These are phyloP conservation scores for Aspergillus pseudoterreus DNA, from an alignment of 2,329 filamentous ascomycete genomes.

Conservation along the genomic window DNA sequence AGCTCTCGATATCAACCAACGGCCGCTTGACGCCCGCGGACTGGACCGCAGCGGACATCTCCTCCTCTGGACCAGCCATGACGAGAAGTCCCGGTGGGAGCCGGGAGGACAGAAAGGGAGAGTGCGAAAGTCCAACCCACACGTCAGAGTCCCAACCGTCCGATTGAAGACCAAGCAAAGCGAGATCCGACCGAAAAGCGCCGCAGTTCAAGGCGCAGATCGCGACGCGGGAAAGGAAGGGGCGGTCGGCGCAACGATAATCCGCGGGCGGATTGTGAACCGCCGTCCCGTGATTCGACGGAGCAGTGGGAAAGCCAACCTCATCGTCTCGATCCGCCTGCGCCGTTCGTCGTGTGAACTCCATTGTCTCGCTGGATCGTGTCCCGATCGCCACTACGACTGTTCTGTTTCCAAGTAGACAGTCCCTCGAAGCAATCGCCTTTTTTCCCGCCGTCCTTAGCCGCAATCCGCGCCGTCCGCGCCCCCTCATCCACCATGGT, in stretches of 20 bases:
- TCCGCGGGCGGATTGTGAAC: constrained; percentile 27
- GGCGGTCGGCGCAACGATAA: constrained; percentile 11
- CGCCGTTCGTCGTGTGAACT: constrained; percentile 23
- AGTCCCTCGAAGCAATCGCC: not conserved
- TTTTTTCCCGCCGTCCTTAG: not conserved
- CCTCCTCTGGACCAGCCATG: constrained; percentile 34
- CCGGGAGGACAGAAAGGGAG: constrained; percentile 3
- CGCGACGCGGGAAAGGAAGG: constrained; percentile 4
- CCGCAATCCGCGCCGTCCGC: constrained; percentile 17
- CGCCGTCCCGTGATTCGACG: constrained; percentile 34
- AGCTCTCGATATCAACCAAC: constrained; percentile 29
- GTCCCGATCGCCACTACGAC: constrained; percentile 8
- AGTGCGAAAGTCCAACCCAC: not conserved
- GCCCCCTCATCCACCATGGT: constrained; percentile 34
- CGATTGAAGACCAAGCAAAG: not conserved
- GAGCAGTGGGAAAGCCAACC: constrained; percentile 11
- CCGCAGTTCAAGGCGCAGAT: not conserved
- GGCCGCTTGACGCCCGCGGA: constrained; percentile 25
- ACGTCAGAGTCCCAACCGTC: not conserved
- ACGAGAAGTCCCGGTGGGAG: constrained; percentile 12
- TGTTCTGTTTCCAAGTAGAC: not conserved
- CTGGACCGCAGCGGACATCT: constrained; percentile 25
- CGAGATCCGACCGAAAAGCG: constrained; percentile 5
- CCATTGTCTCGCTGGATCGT: constrained; percentile 23
- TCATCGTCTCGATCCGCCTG: constrained; percentile 9